These are phyloP conservation scores for Colletotrichum sp. DNA, from an alignment of 2,329 filamentous ascomycete species.

Conservation along the genomic window DNA sequence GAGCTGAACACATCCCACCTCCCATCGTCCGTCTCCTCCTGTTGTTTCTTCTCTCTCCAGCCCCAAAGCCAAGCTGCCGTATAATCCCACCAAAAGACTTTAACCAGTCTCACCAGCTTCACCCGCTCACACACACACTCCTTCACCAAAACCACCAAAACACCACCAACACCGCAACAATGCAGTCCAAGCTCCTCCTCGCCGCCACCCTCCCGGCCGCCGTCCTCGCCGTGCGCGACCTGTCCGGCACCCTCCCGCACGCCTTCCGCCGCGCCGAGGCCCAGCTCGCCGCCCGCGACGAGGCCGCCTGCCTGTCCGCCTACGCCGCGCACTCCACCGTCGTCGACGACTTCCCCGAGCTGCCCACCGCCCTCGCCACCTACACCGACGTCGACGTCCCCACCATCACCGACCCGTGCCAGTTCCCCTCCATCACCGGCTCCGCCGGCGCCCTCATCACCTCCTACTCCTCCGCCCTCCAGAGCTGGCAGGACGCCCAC, in stretches of 20 bases:
- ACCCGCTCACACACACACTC: not conserved
- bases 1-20: not conserved
- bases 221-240: slow-evolving; percentile 1
- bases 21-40: too few species aligned
- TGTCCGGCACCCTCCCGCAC: slow-evolving; percentile 2
- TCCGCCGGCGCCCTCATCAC: slow-evolving; percentile 27
- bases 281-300: slow-evolving; percentile 4
- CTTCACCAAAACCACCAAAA: not conserved
- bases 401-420: slow-evolving; percentile 25
- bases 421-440: slow-evolving; percentile 30
- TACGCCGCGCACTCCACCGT: slow-evolving; percentile 18
- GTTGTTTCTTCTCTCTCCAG: not conserved
- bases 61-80: not conserved
- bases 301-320: slow-evolving; percentile 11
- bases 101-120: not conserved
- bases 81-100: not conserved
- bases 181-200: slow-evolving; percentile 17
- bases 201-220: not conserved
- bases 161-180: not conserved
- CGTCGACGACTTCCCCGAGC: slow-evolving; percentile 21
- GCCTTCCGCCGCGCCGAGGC: not conserved
- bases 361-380: slow-evolving; percentile 24
- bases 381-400: slow-evolving; percentile 22
- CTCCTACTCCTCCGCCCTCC: slow-evolving; percentile 25
- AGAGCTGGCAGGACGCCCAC: slow-evolving; percentile 28